Evolutionary conservation across 371 early-diverging fungal genomes (phyloP).

Genomic region (Haplosporangium sp.): DNA sequence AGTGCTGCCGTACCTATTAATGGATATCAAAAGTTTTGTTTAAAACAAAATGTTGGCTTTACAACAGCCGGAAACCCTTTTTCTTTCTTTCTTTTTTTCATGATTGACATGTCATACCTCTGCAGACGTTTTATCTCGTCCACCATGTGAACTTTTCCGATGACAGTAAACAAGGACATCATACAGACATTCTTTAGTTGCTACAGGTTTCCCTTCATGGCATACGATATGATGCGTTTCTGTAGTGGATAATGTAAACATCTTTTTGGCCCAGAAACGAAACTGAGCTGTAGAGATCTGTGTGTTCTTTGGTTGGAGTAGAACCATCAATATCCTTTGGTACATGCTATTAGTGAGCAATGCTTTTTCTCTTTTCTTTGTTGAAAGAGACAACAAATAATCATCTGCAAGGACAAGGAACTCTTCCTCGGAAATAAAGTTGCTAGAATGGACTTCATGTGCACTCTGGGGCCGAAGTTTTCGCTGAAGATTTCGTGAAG

Average conservation of each 20-base stretch:
- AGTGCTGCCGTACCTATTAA: constrained; percentile 62
- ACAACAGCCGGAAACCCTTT: neutral
- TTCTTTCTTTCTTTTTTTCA: too few species aligned
- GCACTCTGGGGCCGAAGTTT: constrained; percentile 23
- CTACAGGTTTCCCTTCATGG: constrained; percentile 70
- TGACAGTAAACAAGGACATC: constrained; percentile 66
- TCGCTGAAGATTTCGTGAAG: neutral
- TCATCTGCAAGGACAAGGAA: constrained; percentile 49
- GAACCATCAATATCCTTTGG: constrained; percentile 63
- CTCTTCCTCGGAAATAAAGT: constrained; percentile 42
- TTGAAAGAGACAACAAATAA: constrained; percentile 63
- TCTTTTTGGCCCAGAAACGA: constrained; percentile 75
- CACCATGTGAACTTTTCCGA: constrained; percentile 71
- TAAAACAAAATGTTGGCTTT: neutral
- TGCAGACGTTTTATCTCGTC: constrained; percentile 73
- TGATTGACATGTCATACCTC: constrained; percentile 54
- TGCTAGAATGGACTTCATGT: constrained; percentile 33
- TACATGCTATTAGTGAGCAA: constrained; percentile 67
- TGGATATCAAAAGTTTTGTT: neutral
- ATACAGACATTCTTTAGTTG: constrained; percentile 69
- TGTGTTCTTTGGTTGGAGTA: constrained; percentile 70
- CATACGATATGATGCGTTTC: constrained; percentile 57
- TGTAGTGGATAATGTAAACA: constrained; percentile 65
- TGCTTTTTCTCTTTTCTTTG: constrained; percentile 73
- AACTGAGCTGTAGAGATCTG: constrained; percentile 73